A percentile compares a stretch with the other conserved stretches of the same genome.
Evolutionary conservation across 257 asterid genomes (phyloP).

Genomic region (Vinca minor): DNA sequence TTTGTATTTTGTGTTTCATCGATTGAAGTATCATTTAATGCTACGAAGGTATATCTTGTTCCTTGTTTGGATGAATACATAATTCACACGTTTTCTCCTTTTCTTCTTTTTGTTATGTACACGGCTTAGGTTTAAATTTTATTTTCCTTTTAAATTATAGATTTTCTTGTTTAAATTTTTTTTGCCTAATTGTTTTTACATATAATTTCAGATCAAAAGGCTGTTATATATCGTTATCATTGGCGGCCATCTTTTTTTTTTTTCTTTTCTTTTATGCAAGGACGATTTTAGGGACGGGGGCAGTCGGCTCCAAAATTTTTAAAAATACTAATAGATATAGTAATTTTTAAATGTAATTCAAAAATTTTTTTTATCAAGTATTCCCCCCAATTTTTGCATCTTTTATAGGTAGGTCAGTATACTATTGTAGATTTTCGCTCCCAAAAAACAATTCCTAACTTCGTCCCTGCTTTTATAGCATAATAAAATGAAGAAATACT

Average conservation of each 20-base stretch:
- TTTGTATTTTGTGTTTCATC: background rate
- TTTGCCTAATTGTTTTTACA: background rate
- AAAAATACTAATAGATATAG: too few species aligned
- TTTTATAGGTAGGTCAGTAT: too few species aligned
- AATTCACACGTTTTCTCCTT: slow-evolving; percentile 12
- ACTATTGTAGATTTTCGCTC: too few species aligned
- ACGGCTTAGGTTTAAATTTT: background rate
- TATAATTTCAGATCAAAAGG: background rate
- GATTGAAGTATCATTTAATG: background rate
- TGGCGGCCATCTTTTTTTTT: background rate
- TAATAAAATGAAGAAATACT: too few species aligned
- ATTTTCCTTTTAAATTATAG: background rate
- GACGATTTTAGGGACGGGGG: too few species aligned
- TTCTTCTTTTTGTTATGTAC: background rate
- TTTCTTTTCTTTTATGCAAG: too few species aligned
- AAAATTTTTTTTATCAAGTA: too few species aligned
- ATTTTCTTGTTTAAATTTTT: background rate
- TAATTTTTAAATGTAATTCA: too few species aligned
- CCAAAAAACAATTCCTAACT: too few species aligned
- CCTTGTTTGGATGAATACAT: slow-evolving; percentile 6
- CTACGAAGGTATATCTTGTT: background rate
- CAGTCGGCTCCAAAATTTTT: too few species aligned
- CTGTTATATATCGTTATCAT: background rate
- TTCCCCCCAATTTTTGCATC: too few species aligned
- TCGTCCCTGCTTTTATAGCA: too few species aligned